Evolutionary conservation across 805 yeast species (phyloP), one percentile per base, ranked within the genome.

Genomic region (Saccharomycopsis vini): DNA sequence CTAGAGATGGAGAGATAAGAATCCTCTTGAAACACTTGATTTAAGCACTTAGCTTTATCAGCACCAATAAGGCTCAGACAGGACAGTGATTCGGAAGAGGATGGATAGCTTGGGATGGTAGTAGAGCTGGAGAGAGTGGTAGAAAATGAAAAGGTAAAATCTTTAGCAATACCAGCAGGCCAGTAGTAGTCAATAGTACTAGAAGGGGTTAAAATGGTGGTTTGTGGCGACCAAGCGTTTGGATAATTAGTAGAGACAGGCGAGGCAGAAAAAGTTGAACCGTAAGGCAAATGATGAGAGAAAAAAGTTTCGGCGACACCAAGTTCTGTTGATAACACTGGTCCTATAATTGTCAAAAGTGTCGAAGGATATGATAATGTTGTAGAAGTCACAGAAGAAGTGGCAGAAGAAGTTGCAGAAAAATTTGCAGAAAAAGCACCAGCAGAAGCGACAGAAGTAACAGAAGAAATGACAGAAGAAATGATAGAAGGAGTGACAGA

Each of bases 1-100:
- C 65, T 52, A 16, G 56, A 26, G 3, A 13, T 7, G 7, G 22
- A 20, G 20, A 16, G 12, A 16, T 34, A 46, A 15, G 39, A 15
- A 22, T 44, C 68, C 40, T 63, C 54, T 15, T 76, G 77, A 52
- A 66, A 75, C 46, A 66, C 66, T 1, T 58, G 49, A 53, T 75
- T 75, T 50, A 72, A 45, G 46, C 75, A 67, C 45, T 62, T 56
- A 1, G 75, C 78, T 47, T 60, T 56, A 12, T 54, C 58, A 6
- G 57, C 53, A 3, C 76, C 78, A 12, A 63, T 38, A 12, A 66
- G 54, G 3, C 57, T 45, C 6, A 64, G 16, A 32, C 47, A 43
- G 5, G 33, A 33, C 3, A 23, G 9, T 7, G 12, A 6, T 24
- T 23, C 22, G 23, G 44, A 16, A 5, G 36, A 33, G n/a, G 34